Conservation (phyloP, 352 stramenopile species). For the Globisporangium uncinulatum region DNA sequence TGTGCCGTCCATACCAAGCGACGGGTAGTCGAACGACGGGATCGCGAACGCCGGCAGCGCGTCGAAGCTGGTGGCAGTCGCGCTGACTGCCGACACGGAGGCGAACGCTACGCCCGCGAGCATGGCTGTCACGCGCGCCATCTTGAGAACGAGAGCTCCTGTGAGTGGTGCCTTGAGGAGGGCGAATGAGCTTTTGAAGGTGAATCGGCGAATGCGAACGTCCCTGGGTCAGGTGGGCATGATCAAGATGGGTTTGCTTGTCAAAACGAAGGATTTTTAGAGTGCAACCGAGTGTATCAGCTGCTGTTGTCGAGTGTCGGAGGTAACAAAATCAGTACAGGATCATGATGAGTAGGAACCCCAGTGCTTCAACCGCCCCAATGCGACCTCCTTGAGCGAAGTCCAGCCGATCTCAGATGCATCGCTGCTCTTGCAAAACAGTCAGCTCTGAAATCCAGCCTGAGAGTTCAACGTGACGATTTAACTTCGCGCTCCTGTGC, state of each 20-base stretch:
- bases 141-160: constrained; percentile 2
- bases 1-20: not conserved
- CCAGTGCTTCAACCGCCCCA: no score
- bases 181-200: not conserved
- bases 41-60: constrained; percentile 9
- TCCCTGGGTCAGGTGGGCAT: no score
- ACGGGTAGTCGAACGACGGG: constrained; percentile 10
- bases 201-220: not conserved
- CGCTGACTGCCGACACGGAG: not conserved
- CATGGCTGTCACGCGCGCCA: constrained; percentile 9
- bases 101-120: constrained; percentile 3
- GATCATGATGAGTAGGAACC: not conserved
- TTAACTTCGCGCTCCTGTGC: no score
- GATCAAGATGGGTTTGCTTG: not conserved
- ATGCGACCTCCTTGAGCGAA: not conserved
- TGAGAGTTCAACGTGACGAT: no score
- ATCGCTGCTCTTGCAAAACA: no score
- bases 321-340: not conserved
- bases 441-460: no score
- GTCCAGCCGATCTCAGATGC: no score
- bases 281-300: not conserved
- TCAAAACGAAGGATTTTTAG: not conserved
- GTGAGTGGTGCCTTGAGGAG: not conserved
- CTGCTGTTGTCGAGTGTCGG: not conserved
- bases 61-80: constrained; percentile 2